Percentiles rank a stretch among this genome's conserved stretches.
Evolutionary conservation across 805 yeast species (phyloP).

Genomic region (Barnettozyma siamensis): DNA sequence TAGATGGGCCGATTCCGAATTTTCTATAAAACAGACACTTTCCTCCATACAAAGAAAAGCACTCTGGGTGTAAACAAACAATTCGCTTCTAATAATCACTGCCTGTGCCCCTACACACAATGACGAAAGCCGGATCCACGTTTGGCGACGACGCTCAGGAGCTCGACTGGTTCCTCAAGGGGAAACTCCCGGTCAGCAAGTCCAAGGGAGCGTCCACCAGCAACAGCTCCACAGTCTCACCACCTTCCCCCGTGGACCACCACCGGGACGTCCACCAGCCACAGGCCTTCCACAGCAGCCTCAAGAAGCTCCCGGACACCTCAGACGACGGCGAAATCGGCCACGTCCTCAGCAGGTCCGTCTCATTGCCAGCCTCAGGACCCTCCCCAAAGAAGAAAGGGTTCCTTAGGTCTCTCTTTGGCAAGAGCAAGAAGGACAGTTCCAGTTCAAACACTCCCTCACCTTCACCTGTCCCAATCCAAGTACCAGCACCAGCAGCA

Average conservation of each 20-base stretch:
- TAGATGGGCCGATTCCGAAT: too few relatives aligned
- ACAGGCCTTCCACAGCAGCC: too few relatives aligned
- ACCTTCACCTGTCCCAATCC: constrained; percentile 3
- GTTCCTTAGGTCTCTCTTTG: constrained; percentile 32
- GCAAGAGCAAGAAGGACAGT: constrained; percentile 18
- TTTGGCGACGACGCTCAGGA: constrained; percentile 22
- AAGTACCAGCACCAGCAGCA: constrained; percentile 14
- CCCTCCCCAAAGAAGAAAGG: constrained; percentile 27
- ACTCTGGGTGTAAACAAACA: too few relatives aligned
- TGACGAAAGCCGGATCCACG: not conserved
- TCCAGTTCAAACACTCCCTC: not conserved
- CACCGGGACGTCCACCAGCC: constrained; percentile 6
- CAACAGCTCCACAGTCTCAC: too few relatives aligned
- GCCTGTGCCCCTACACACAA: too few relatives aligned
- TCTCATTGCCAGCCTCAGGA: constrained; percentile 26
- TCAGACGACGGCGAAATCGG: constrained; percentile 7
- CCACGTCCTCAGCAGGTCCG: constrained; percentile 23
- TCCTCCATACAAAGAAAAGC: too few relatives aligned
- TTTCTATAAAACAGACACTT: too few relatives aligned
- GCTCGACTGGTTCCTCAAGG: constrained; percentile 48
- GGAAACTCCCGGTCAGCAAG: constrained; percentile 16
- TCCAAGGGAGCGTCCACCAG: constrained; percentile 6
- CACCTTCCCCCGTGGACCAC: too few relatives aligned
- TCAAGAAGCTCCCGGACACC: not conserved
- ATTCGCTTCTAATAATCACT: too few relatives aligned